Evolutionary conservation across 2,329 filamentous ascomycete genomes (phyloP).

Genomic region (Xylariomycetidae sp.): DNA sequence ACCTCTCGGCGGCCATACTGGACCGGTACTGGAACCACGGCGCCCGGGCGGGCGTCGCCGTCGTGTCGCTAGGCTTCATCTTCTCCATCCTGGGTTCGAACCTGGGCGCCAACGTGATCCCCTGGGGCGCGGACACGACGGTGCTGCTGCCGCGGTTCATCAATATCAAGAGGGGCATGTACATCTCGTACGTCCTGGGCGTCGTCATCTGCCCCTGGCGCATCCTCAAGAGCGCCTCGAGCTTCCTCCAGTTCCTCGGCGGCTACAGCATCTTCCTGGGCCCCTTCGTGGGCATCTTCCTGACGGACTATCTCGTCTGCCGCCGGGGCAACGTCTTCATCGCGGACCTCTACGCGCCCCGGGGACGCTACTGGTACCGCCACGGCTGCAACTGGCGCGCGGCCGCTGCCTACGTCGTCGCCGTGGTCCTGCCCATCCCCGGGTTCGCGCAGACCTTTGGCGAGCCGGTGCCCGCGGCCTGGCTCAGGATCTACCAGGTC

Average conservation of each 20-base stretch:
- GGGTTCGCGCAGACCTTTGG: slow-evolving; percentile 4
- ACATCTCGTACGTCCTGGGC: slow-evolving; percentile 5
- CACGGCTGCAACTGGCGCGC: slow-evolving; percentile 11
- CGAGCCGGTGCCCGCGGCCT: slow-evolving; percentile 3
- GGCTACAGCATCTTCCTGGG: slow-evolving; percentile 13
- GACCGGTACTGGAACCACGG: background rate
- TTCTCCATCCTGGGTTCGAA: slow-evolving; percentile 2
- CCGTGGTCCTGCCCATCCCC: slow-evolving; percentile 1
- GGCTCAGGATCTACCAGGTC: slow-evolving; percentile 5
- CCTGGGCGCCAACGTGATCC: slow-evolving; percentile 5
- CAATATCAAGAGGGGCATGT: slow-evolving; percentile 8
- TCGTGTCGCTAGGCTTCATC: slow-evolving; percentile 4
- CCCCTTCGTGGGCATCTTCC: slow-evolving; percentile 8
- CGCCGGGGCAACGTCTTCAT: slow-evolving; percentile 9
- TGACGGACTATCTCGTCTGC: slow-evolving; percentile 11
- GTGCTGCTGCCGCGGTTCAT: slow-evolving; percentile 6
- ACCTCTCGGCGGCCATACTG: slow-evolving; percentile 1
- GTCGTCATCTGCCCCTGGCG: slow-evolving; percentile 12
- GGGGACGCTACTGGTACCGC: slow-evolving; percentile 9
- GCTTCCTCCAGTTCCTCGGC: slow-evolving; percentile 5
- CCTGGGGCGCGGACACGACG: slow-evolving; percentile 7
- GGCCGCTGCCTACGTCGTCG: slow-evolving; percentile 2
- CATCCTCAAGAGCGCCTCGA: slow-evolving; percentile 11
- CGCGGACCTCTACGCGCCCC: slow-evolving; percentile 6
- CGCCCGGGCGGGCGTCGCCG: slow-evolving; percentile 3